These are phyloP conservation scores for Periconia sp. DNA, from an alignment of 2,329 filamentous ascomycete species.

Conservation along the genomic window DNA sequence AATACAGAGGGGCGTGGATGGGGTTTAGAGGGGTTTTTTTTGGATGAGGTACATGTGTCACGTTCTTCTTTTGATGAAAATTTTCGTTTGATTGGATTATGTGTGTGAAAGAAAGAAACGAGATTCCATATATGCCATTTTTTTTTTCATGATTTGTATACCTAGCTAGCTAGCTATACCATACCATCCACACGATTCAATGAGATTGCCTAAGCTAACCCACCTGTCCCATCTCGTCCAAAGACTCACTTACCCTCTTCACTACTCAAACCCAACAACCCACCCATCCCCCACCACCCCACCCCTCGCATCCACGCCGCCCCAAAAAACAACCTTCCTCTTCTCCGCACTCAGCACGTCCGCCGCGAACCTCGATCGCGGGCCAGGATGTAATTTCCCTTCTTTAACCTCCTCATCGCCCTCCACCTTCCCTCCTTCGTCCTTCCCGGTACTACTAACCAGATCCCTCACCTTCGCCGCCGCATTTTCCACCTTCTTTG, in stretches of 20 bases:
- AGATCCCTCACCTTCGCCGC: neutral
- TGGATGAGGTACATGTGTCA: too few relatives aligned
- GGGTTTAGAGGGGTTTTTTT: too few relatives aligned
- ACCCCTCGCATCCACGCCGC: constrained; percentile 47
- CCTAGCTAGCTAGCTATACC: too few relatives aligned
- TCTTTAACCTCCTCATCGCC: constrained; percentile 8
- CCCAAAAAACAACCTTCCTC: constrained; percentile 45
- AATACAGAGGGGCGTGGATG: too few relatives aligned
- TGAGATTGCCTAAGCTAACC: too few relatives aligned
- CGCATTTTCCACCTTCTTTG: neutral
- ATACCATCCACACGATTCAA: too few relatives aligned
- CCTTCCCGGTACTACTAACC: constrained; percentile 9
- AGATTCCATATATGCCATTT: too few relatives aligned
- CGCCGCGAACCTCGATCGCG: constrained; percentile 46
- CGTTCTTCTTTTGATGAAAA: too few relatives aligned
- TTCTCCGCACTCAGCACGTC: constrained; percentile 38
- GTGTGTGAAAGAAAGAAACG: too few relatives aligned
- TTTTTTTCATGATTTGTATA: too few relatives aligned
- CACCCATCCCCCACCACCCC: constrained; percentile 49
- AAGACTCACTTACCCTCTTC: neutral
- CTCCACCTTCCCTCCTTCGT: neutral
- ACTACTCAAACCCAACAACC: constrained; percentile 43
- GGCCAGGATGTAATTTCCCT: constrained; percentile 50
- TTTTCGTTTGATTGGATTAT: too few relatives aligned
- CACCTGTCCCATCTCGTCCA: neutral